Percentiles rank a stretch among this genome's conserved stretches.
Conservation (phyloP, 2,329 filamentous ascomycete species). For the Diaporthe ilicicola region DNA sequence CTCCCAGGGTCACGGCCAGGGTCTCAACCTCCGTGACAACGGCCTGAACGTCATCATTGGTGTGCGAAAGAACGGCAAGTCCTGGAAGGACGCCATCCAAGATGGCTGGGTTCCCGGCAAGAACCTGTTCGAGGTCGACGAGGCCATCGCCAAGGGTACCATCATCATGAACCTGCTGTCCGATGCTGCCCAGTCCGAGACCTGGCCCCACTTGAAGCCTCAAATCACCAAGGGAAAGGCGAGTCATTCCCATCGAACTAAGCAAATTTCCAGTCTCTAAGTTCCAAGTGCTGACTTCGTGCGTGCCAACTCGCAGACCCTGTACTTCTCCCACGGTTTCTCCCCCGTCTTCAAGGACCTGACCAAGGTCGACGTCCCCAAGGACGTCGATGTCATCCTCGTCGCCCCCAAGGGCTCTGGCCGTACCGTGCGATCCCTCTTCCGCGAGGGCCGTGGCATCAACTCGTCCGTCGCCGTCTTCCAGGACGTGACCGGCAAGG, state of each 20-base stretch:
- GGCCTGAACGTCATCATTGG: slow-evolving; percentile 98
- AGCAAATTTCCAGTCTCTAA: background rate
- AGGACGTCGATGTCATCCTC: slow-evolving; percentile 98
- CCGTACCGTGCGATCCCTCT: slow-evolving; percentile 97
- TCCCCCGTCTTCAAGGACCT: slow-evolving; percentile 99
- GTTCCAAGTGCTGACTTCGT: background rate
- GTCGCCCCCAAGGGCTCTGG: slow-evolving; percentile 99
- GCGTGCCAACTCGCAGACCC: slow-evolving; percentile 67
- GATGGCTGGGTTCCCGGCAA: slow-evolving; percentile 98
- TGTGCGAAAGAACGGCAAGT: slow-evolving; percentile 97
- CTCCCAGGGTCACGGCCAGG: slow-evolving; percentile 98
- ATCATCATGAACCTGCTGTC: slow-evolving; percentile 99
- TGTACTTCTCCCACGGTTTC: slow-evolving; percentile 99
- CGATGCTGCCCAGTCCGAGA: slow-evolving; percentile 98
- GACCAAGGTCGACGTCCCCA: slow-evolving; percentile 97
- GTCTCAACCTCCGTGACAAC: slow-evolving; percentile 99
- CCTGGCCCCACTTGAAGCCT: slow-evolving; percentile 98
- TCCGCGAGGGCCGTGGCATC: slow-evolving; percentile 99
- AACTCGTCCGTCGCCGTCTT: slow-evolving; percentile 98
- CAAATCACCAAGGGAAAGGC: slow-evolving; percentile 99
- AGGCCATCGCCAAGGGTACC: slow-evolving; percentile 92
- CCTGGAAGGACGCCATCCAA: slow-evolving; percentile 96
- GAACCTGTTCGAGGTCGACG: slow-evolving; percentile 98
- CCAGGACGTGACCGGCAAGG: slow-evolving; percentile 98
- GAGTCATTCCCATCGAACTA: slow-evolving; percentile 42